Evolutionary conservation across 108 stramenopile species (phyloP).

Genomic region (Skeletonema menzelii): DNA sequence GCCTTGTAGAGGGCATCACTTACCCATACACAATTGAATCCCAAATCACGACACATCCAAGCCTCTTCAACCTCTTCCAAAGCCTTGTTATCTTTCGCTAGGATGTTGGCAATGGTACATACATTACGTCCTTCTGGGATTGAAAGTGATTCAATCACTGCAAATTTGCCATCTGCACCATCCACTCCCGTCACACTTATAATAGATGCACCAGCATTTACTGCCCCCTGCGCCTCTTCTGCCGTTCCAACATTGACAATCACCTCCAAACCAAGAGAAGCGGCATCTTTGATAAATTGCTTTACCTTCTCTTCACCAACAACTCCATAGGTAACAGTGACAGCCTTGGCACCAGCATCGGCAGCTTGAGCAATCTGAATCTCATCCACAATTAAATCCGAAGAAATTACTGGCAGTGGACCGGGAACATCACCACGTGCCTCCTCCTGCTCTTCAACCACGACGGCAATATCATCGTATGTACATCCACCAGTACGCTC

Average conservation of each 20-base stretch:
- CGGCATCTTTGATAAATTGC: constrained; percentile 49
- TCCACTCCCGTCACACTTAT: constrained; percentile 52
- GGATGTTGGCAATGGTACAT: constrained; percentile 68
- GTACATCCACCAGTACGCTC: constrained; percentile 79
- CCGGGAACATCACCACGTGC: constrained; percentile 75
- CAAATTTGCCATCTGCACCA: constrained; percentile 51
- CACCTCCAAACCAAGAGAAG: constrained; percentile 55
- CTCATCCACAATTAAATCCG: constrained; percentile 82
- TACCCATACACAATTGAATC: constrained; percentile 85
- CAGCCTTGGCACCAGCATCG: constrained; percentile 60
- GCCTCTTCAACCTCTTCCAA: constrained; percentile 89
- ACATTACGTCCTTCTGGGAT: constrained; percentile 60
- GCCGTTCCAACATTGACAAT: constrained; percentile 62
- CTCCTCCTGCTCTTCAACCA: constrained; percentile 74
- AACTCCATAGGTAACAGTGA: constrained; percentile 51
- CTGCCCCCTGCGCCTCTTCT: constrained; percentile 73
- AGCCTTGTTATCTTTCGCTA: constrained; percentile 67
- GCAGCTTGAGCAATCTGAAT: constrained; percentile 76
- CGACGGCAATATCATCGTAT: constrained; percentile 60
- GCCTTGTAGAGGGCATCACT: constrained; percentile 84
- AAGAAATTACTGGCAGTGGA: constrained; percentile 74
- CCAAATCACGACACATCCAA: constrained; percentile 82
- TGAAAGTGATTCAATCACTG: constrained; percentile 39
- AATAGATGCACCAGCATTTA: constrained; percentile 65
- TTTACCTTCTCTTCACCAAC: constrained; percentile 48